phyloP scores from a whole-genome alignment of 768 basidiomycete genomes.

The Phylloporus sp. region DNA sequence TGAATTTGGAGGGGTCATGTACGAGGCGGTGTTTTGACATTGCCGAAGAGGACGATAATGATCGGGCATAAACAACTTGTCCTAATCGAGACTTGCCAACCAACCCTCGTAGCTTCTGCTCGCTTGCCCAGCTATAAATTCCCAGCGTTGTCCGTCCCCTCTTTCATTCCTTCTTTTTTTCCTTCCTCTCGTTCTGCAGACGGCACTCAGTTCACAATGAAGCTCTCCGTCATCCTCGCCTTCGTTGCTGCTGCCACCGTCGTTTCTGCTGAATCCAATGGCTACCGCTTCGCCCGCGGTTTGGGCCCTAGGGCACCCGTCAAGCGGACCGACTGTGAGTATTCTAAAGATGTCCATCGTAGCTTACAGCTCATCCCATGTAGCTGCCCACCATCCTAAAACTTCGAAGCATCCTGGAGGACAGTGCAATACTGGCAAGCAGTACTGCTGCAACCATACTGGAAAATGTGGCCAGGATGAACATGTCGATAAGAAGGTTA shows the following conservation, averaged over 20 bases:
- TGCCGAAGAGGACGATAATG: too few relatives aligned
- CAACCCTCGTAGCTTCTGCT: slow-evolving; percentile 9
- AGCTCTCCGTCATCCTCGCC: slow-evolving; percentile 31
- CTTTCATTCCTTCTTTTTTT: not conserved
- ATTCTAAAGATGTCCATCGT: not conserved
- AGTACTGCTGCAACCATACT: slow-evolving; percentile 18
- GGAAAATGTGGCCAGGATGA: fast-evolving
- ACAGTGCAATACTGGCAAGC: slow-evolving; percentile 15
- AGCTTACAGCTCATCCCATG: not conserved
- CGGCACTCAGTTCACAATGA: slow-evolving; percentile 19
- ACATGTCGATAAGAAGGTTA: too few relatives aligned
- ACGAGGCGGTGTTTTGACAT: too few relatives aligned
- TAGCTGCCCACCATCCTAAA: slow-evolving; percentile 34
- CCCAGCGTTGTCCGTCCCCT: not conserved
- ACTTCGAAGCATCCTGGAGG: not conserved
- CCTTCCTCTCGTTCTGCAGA: not conserved
- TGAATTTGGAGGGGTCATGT: not conserved
- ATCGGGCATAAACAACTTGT: not conserved
- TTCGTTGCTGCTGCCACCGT: slow-evolving; percentile 36
- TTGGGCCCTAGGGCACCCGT: slow-evolving; percentile 45
- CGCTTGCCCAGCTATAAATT: not conserved
- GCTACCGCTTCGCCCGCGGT: slow-evolving; percentile 50
- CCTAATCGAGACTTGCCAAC: slow-evolving; percentile 1
- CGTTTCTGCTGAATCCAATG: slow-evolving; percentile 49
- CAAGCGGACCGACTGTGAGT: slow-evolving; percentile 33